Base-by-base conservation (phyloP, 768 basidiomycete genomes). In the Scleroderma bovista region DNA sequence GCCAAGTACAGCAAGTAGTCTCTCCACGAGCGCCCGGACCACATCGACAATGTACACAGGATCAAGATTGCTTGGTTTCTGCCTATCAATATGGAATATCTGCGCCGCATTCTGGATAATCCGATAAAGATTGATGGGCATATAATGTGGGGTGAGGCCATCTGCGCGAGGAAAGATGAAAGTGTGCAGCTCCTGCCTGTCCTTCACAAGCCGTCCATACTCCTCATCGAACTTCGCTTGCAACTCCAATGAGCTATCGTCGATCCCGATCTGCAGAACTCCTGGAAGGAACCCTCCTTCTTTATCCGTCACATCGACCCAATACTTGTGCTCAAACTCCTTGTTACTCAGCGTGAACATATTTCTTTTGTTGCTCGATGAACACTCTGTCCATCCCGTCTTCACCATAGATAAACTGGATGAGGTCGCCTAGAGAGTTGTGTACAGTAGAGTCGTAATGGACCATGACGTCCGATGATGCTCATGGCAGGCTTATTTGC, bases 381-480 rank as follows among this genome's bases (percentile, higher is more conserved):
- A 85, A 94, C 0, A 93, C 91, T 52, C 91, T 95, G 62, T 99
- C 96, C 89, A 98, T 97, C 37, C 96, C 96, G 61, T 99, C 96
- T 65, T 99, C 96, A 26, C 96, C 96, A 56, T 99, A 99, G 20
- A 92, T 77, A 66, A 97, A 97, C 63, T 98, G 93, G 23, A 99
- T 78, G 33, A 99, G 81, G 68, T 98, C 94, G 13, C 95, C 95
- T 2, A 95, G 78, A 3, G 96, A 98, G 63, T 99, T 99, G 47
- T 96, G 83, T 19, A 98, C 95, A 0, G 96, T 98, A 26, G 95
- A 94, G 54, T 99, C 96, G 62, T 98, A 99, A 67, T 88, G 88
- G 33, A 98, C 94, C 82, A 87, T 90, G 40, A 99, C 88, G 55
- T 98, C 96, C 68, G 63, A 94, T 92, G 53, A 99, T 93, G 8